Evolutionary conservation across 768 basidiomycete genomes (phyloP).

Genomic region (Crassisporium funariophilum): DNA sequence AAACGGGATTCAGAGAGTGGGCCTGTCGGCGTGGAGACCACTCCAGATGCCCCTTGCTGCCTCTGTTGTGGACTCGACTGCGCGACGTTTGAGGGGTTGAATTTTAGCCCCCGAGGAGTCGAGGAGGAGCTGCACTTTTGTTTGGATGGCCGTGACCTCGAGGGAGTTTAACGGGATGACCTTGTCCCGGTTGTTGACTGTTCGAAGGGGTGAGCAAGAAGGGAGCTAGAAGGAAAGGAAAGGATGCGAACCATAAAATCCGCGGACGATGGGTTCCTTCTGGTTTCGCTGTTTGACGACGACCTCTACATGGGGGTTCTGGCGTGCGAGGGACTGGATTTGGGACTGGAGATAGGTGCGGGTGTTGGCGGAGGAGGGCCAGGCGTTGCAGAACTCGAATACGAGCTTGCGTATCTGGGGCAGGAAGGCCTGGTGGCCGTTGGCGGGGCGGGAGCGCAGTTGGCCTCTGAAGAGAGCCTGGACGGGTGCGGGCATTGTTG

Average conservation of each 20-base stretch:
- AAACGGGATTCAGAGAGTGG: conserved; percentile 39
- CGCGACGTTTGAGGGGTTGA: conserved; percentile 71
- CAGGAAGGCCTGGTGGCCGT: conserved; percentile 74
- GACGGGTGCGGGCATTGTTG: conserved; percentile 16
- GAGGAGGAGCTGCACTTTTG: conserved; percentile 81
- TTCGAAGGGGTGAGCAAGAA: conserved; percentile 19
- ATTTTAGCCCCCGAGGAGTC: conserved; percentile 90
- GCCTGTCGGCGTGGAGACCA: conserved; percentile 79
- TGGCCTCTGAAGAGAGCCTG: conserved; percentile 44
- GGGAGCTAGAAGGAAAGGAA: conserved; percentile 11
- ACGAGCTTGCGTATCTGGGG: conserved; percentile 86
- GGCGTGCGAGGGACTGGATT: conserved; percentile 63
- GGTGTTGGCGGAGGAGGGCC: conserved; percentile 73
- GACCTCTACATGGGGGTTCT: conserved; percentile 83
- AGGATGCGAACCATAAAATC: conserved; percentile 68
- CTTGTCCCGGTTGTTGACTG: conserved; percentile 88
- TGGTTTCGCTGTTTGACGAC: conserved; percentile 77
- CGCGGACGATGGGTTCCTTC: conserved; percentile 79
- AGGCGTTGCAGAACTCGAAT: conserved; percentile 85
- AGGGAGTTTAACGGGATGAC: conserved; percentile 80
- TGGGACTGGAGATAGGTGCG: conserved; percentile 69
- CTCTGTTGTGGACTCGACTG: conserved; percentile 79
- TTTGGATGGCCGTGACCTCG: conserved; percentile 70
- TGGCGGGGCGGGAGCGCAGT: conserved; percentile 62
- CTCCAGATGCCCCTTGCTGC: conserved; percentile 89